These are phyloP conservation scores for Hibiscus syriacus DNA, from an alignment of 345 rosid genomes.

Conservation along the genomic window DNA sequence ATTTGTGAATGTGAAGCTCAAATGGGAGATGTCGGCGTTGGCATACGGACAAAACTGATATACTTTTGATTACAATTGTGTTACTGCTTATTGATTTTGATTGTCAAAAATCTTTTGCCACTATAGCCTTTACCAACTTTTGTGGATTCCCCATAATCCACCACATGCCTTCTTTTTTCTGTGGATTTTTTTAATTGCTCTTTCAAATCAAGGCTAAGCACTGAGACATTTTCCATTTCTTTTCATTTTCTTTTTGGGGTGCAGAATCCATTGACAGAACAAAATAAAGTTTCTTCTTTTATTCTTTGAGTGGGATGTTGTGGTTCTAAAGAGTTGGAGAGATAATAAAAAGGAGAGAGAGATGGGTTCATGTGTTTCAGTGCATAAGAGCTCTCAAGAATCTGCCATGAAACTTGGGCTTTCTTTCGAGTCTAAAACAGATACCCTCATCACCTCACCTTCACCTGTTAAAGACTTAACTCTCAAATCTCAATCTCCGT, in stretches of 20 bases:
- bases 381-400: slow-evolving; percentile 23
- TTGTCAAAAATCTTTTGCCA: too few species aligned
- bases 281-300: not conserved
- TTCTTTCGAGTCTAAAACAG: slow-evolving; percentile 27
- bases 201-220: slow-evolving; percentile 14
- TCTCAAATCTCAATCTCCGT: slow-evolving; percentile 10
- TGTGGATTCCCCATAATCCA: too few species aligned
- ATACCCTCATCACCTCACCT: slow-evolving; percentile 26
- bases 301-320: not conserved
- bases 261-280: not conserved
- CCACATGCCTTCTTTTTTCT: not conserved
- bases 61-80: too few species aligned
- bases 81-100: too few species aligned
- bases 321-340: slow-evolving; percentile 2
- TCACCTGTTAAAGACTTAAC: slow-evolving; percentile 34
- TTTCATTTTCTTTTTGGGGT: not conserved
- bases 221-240: not conserved
- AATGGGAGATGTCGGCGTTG: too few species aligned
- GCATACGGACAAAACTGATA: too few species aligned
- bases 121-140: too few species aligned
- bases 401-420: slow-evolving; percentile 30
- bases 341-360: not conserved
- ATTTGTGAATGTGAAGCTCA: too few species aligned
- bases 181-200: slow-evolving; percentile 10
- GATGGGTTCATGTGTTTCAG: slow-evolving; percentile 53